Conservation (phyloP, 176 grass and related monocot genomes). For the Thalia dealbata region DNA sequence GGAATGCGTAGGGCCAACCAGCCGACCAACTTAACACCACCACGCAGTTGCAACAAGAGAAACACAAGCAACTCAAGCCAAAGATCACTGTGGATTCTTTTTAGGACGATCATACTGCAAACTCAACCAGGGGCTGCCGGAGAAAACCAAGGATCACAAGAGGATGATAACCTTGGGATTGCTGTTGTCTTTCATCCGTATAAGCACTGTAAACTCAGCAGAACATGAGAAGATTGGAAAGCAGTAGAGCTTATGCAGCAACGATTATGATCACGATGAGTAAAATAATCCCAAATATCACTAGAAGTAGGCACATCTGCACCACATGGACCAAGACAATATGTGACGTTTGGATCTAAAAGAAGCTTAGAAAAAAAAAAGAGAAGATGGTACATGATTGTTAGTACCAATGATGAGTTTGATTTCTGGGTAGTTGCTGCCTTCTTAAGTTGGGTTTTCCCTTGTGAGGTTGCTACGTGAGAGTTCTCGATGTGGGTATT, state of each 20-base stretch:
- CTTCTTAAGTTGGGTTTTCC: constrained; percentile 46
- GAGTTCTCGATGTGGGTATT: constrained; percentile 74
- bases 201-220: too few species aligned
- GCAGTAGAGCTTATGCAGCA: constrained; percentile 13
- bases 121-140: background rate
- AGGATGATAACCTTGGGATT: background rate
- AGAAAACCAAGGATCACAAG: background rate
- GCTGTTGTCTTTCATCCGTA: background rate
- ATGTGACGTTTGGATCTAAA: background rate
- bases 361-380: background rate
- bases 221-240: background rate
- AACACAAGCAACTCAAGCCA: background rate
- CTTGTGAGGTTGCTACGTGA: constrained; percentile 41
- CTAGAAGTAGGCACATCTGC: constrained; percentile 59
- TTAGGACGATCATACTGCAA: background rate
- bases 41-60: background rate
- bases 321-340: constrained; percentile 5
- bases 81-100: background rate
- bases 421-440: constrained; percentile 85
- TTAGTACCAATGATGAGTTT: constrained; percentile 64
- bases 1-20: background rate
- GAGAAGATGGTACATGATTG: background rate
- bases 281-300: constrained; percentile 48
- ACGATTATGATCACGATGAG: constrained; percentile 60
- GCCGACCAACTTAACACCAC: background rate